Conservation (phyloP, 805 yeast species). For the Metschnikowia hibisci region DNA sequence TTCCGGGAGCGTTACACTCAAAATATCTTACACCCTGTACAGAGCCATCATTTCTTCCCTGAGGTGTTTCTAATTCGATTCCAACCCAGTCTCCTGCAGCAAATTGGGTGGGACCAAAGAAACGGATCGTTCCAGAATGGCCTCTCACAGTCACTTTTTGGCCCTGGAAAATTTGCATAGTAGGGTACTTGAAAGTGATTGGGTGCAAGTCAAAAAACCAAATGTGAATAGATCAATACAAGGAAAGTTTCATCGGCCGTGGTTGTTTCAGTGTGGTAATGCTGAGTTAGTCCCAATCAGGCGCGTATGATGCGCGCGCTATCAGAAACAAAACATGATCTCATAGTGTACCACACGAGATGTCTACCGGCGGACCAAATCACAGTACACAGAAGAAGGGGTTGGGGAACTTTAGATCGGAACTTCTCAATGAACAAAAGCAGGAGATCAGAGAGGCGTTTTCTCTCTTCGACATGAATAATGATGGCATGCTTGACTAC, state of each 20-base stretch:
- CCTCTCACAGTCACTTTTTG: constrained; percentile 35
- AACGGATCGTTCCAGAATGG: constrained; percentile 45
- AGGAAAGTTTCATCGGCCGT: too few relatives aligned
- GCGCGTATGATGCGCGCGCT: constrained; percentile 6
- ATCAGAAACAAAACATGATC: neutral
- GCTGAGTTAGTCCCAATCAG: neutral
- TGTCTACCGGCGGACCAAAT: constrained; percentile 9
- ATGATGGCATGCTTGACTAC: constrained; percentile 84
- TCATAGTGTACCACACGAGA: constrained; percentile 5
- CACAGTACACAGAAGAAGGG: constrained; percentile 17
- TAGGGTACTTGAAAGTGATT: too few relatives aligned
- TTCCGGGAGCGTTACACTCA: constrained; percentile 26
- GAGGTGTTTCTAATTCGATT: constrained; percentile 36
- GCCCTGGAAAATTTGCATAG: constrained; percentile 15
- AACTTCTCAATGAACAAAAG: constrained; percentile 78
- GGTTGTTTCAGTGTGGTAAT: too few relatives aligned
- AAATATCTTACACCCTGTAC: constrained; percentile 45
- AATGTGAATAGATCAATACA: too few relatives aligned
- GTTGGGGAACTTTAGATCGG: constrained; percentile 50
- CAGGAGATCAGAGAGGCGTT: constrained; percentile 93
- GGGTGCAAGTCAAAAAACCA: too few relatives aligned
- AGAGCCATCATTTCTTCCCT: constrained; percentile 50
- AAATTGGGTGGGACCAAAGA: constrained; percentile 52
- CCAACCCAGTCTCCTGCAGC: constrained; percentile 58
- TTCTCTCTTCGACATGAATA: constrained; percentile 85